Conservation (phyloP, 2,329 filamentous ascomycete genomes). For the Curvularia lunata region DNA sequence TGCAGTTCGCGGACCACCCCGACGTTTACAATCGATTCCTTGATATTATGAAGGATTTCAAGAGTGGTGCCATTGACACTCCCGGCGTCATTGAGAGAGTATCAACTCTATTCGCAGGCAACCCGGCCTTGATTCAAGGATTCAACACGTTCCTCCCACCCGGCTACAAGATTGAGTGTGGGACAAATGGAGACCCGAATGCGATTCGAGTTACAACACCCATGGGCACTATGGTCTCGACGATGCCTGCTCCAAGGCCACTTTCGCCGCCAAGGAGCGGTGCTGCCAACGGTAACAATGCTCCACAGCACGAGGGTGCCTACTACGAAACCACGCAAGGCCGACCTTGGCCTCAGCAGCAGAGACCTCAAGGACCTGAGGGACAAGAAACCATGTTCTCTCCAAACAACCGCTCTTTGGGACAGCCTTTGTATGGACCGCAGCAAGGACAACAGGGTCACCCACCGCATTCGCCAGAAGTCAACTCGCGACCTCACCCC, state of each 20-base stretch:
- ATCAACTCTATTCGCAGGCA: slow-evolving; percentile 92
- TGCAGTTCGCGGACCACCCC: slow-evolving; percentile 94
- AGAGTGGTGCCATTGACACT: slow-evolving; percentile 98
- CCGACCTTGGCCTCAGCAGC: slow-evolving; percentile 50
- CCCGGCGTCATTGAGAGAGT: slow-evolving; percentile 97
- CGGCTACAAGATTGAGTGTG: slow-evolving; percentile 95
- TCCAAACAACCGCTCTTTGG: slow-evolving; percentile 53
- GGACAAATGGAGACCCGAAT: slow-evolving; percentile 90
- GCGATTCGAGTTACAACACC: slow-evolving; percentile 96
- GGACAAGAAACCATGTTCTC: slow-evolving; percentile 51
- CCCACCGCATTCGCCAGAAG: slow-evolving; percentile 48
- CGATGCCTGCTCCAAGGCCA: slow-evolving; percentile 67
- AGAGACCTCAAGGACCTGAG: slow-evolving; percentile 40
- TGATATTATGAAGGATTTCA: slow-evolving; percentile 99
- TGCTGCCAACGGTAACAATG: slow-evolving; percentile 61
- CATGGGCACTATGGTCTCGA: slow-evolving; percentile 94
- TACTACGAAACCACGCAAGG: slow-evolving; percentile 47
- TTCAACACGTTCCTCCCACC: slow-evolving; percentile 98
- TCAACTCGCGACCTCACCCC: slow-evolving; percentile 45
- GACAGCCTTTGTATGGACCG: slow-evolving; percentile 46
- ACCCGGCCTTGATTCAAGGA: slow-evolving; percentile 93
- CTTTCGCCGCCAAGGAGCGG: slow-evolving; percentile 56
- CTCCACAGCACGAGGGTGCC: slow-evolving; percentile 51
- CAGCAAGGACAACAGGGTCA: slow-evolving; percentile 45
- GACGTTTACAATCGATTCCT: slow-evolving; percentile 97